Conservation (phyloP, 441 rosid genomes). For the Euphorbia schlechtendalii region DNA sequence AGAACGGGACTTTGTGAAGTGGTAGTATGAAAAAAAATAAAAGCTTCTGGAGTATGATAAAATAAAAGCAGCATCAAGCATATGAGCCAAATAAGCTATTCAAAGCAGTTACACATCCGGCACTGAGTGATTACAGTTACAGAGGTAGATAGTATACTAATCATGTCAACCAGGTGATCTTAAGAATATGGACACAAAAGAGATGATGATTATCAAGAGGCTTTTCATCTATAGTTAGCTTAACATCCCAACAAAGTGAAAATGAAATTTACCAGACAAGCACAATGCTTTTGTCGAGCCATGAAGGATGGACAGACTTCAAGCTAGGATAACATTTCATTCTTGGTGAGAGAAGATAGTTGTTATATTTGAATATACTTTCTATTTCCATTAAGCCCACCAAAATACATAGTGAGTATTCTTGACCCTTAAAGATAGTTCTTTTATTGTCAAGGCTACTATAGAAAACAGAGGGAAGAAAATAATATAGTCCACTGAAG, state of each 20-base stretch:
- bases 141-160: neutral
- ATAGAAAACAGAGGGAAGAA: neutral
- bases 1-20: neutral
- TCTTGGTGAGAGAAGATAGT: too few relatives aligned
- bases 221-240: neutral
- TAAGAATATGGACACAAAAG: neutral
- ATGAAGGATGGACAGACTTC: too few relatives aligned
- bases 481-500: neutral
- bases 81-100: neutral
- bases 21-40: neutral
- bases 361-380: too few relatives aligned
- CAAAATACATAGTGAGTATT: neutral
- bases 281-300: too few relatives aligned
- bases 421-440: neutral
- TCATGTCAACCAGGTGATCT: neutral
- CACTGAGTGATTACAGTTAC: too few relatives aligned
- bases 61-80: conserved; percentile 2
- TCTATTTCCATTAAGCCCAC: too few relatives aligned
- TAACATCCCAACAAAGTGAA: neutral
- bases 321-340: neutral
- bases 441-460: neutral
- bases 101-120: neutral
- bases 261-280: neutral
- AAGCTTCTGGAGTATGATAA: neutral
- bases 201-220: neutral